Percentiles rank a stretch among this genome's conserved stretches.
phyloP scores from a whole-genome alignment of 768 basidiomycete genomes.

The Mycena olivaceomarginata region DNA sequence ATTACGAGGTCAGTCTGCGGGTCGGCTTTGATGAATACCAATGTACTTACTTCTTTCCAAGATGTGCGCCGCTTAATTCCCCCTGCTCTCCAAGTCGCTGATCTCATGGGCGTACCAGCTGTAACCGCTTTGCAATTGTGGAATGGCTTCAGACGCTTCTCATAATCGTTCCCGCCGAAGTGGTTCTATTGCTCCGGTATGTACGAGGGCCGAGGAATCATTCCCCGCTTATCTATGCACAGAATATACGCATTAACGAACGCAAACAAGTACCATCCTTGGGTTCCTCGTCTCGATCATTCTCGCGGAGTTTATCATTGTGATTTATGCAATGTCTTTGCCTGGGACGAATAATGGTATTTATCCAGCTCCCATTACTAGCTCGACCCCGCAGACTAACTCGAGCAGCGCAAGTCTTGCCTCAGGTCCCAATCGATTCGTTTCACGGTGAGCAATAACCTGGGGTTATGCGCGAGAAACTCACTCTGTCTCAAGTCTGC shows the following conservation, averaged over 20 bases:
- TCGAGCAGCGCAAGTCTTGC: slow-evolving; percentile 36
- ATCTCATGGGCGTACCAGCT: slow-evolving; percentile 38
- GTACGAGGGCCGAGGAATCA: background rate
- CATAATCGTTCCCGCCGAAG: slow-evolving; percentile 52
- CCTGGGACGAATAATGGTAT: slow-evolving; percentile 50
- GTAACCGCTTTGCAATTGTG: slow-evolving; percentile 54
- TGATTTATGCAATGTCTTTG: slow-evolving; percentile 52
- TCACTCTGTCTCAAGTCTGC: slow-evolving; percentile 34
- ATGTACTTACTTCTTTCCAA: background rate
- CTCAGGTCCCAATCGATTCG: slow-evolving; percentile 42
- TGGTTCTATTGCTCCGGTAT: slow-evolving; percentile 51
- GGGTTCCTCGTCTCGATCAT: slow-evolving; percentile 45
- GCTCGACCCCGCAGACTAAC: background rate
- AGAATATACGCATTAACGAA: slow-evolving; percentile 50
- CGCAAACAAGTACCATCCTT: slow-evolving; percentile 36
- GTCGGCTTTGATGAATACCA: background rate
- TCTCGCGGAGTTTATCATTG: slow-evolving; percentile 48
- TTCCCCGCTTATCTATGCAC: background rate
- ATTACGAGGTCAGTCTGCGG: slow-evolving; percentile 39
- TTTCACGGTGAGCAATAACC: slow-evolving; percentile 36
- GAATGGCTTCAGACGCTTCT: slow-evolving; percentile 54
- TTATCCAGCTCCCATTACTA: background rate
- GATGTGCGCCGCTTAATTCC: slow-evolving; percentile 35
- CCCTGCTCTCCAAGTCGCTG: background rate
- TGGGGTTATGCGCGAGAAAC: background rate